phyloP scores from a whole-genome alignment of 139 green algal genomes.

The Trebouxia sp. region DNA sequence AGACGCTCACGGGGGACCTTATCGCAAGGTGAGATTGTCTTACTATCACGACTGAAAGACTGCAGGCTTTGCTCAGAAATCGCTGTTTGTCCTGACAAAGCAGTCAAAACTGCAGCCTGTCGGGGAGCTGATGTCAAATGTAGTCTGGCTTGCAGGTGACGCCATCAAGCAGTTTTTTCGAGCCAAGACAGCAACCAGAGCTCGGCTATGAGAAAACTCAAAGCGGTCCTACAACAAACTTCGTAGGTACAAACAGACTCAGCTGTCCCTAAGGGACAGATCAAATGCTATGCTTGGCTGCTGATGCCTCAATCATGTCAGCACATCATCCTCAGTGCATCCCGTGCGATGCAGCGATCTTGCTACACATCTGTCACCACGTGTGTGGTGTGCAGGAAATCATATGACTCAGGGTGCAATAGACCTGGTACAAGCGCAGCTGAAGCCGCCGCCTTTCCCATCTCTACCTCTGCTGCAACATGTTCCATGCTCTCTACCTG shows the following conservation, averaged over 20 bases:
- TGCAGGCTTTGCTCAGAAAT: no score
- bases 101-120: background rate
- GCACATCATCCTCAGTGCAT: no score
- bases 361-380: no score
- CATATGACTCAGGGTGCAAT: conserved; percentile 84
- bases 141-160: background rate
- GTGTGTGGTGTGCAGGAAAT: conserved; percentile 35
- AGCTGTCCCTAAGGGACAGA: background rate
- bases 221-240: conserved; percentile 78
- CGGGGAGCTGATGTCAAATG: background rate
- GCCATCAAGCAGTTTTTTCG: background rate
- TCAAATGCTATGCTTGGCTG: background rate
- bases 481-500: background rate
- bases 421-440: conserved; percentile 67
- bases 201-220: conserved; percentile 72
- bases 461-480: background rate
- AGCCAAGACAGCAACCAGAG: background rate
- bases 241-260: conserved; percentile 57
- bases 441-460: background rate
- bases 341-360: no score
- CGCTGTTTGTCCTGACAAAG: no score
- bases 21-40: conserved; percentile 56
- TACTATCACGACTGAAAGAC: no score
- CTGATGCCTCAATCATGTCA: no score
- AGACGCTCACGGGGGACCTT: conserved; percentile 74